Conservation (phyloP, 73 alveolate species). For the Paraurostyla sp. region DNA sequence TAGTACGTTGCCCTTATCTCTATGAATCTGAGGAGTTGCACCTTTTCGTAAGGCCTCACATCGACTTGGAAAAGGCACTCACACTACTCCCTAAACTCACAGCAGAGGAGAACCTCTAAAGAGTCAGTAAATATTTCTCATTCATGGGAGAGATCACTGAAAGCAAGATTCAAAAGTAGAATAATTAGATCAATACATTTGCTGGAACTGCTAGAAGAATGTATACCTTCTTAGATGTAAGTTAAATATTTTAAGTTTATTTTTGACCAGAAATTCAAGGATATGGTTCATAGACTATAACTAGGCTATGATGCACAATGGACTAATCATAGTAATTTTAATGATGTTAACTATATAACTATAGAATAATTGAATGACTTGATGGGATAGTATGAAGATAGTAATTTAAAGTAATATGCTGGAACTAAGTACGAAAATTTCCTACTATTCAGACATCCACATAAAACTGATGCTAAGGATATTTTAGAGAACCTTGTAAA, state of each 20-base stretch:
- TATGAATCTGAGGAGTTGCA: slow-evolving; percentile 62
- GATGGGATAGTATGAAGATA: slow-evolving; percentile 52
- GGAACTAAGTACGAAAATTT: slow-evolving; percentile 37
- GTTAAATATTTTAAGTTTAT: background rate
- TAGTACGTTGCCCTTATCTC: slow-evolving; percentile 42
- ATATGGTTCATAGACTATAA: slow-evolving; percentile 23
- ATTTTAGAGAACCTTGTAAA: slow-evolving; percentile 43
- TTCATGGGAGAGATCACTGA: slow-evolving; percentile 47
- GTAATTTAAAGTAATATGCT: slow-evolving; percentile 13
- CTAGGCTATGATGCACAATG: slow-evolving; percentile 40
- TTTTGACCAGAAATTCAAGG: slow-evolving; percentile 9
- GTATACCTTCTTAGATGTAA: background rate
- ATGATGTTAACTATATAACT: background rate
- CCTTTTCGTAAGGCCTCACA: slow-evolving; percentile 55
- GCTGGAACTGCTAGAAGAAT: slow-evolving; percentile 40
- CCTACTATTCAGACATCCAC: slow-evolving; percentile 39
- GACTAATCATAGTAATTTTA: slow-evolving; percentile 27
- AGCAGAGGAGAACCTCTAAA: slow-evolving; percentile 6
- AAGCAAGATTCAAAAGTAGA: background rate
- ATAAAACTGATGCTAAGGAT: slow-evolving; percentile 38
- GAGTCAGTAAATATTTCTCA: slow-evolving; percentile 38
- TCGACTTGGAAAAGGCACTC: slow-evolving; percentile 52
- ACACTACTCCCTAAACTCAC: slow-evolving; percentile 38
- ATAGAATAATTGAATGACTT: slow-evolving; percentile 25
- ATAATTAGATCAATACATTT: slow-evolving; percentile 11